Evolutionary conservation across 1,139 yeast genomes (phyloP).

Genomic region (Saccharomycopsis hybrid): DNA sequence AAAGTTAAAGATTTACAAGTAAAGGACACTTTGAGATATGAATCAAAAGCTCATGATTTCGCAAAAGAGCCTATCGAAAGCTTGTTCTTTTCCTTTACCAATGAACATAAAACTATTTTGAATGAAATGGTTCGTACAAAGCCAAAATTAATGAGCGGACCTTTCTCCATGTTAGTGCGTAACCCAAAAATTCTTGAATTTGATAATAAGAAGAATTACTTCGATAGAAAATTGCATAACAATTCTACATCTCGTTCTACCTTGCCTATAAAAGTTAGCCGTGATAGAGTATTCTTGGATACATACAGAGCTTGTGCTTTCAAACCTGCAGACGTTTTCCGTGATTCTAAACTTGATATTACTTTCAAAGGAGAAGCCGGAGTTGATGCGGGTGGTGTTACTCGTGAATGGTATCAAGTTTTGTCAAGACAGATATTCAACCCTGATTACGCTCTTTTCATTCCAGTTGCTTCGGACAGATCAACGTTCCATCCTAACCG

Average conservation of each 20-base stretch:
- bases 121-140: slow-evolving; percentile 90
- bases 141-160: slow-evolving; percentile 95
- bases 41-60: slow-evolving; percentile 56
- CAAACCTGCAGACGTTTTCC: slow-evolving; percentile 71
- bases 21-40: slow-evolving; percentile 54
- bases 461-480: slow-evolving; percentile 87
- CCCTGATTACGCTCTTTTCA: slow-evolving; percentile 89
- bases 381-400: slow-evolving; percentile 97
- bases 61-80: slow-evolving; percentile 72
- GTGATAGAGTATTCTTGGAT: slow-evolving; percentile 90
- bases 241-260: slow-evolving; percentile 39
- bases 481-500: slow-evolving; percentile 96
- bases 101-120: slow-evolving; percentile 79
- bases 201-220: slow-evolving; percentile 86
- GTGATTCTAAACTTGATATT: slow-evolving; percentile 68
- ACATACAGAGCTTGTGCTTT: slow-evolving; percentile 81
- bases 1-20: slow-evolving; percentile 59
- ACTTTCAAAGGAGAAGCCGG: slow-evolving; percentile 92
- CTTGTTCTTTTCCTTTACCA: slow-evolving; percentile 81
- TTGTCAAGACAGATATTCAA: slow-evolving; percentile 92
- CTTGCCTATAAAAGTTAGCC: slow-evolving; percentile 61
- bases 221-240: slow-evolving; percentile 63
- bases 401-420: slow-evolving; percentile 97
- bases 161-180: slow-evolving; percentile 82
- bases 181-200: slow-evolving; percentile 90